phyloP scores from a whole-genome alignment of 2,329 filamentous ascomycete genomes.

The Ceratocystiopsis sp. region DNA sequence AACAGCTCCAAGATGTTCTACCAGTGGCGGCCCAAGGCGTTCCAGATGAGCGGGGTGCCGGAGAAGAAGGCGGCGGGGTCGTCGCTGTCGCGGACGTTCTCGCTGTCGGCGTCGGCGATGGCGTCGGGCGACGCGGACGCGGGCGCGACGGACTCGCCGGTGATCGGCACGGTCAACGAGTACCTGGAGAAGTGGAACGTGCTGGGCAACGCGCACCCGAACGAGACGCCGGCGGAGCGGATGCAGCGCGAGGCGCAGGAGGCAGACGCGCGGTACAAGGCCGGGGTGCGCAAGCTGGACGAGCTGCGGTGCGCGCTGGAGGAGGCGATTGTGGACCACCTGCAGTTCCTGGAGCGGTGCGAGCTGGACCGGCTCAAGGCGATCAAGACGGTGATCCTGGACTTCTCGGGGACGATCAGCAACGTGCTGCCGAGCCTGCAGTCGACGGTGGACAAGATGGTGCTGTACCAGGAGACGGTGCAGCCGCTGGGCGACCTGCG shows the following conservation, averaged over 20 bases:
- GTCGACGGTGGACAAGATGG: constrained; percentile 94
- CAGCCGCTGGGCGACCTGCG: constrained; percentile 79
- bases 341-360: constrained; percentile 93
- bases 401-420: constrained; percentile 93
- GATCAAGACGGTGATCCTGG: constrained; percentile 92
- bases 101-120: constrained; percentile 37
- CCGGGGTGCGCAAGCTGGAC: constrained; percentile 69
- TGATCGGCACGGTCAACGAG: constrained; percentile 69
- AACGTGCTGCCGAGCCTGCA: constrained; percentile 95
- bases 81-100: constrained; percentile 55
- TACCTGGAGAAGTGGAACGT: constrained; percentile 89
- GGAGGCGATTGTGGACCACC: constrained; percentile 79
- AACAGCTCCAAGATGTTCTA: constrained; percentile 97
- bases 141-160: constrained; percentile 55
- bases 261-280: constrained; percentile 87
- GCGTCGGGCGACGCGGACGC: constrained; percentile 13
- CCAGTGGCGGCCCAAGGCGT: constrained; percentile 88
- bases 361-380: constrained; percentile 92
- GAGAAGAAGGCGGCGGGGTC: constrained; percentile 53
- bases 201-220: constrained; percentile 75
- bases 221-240: constrained; percentile 77
- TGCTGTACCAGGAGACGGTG: constrained; percentile 98
- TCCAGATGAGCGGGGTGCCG: constrained; percentile 70
- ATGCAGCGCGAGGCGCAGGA: constrained; percentile 79
- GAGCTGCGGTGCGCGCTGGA: constrained; percentile 86